Base-by-base conservation (phyloP, 495 filamentous ascomycete species). In the Glutinoglossum americanum region DNA sequence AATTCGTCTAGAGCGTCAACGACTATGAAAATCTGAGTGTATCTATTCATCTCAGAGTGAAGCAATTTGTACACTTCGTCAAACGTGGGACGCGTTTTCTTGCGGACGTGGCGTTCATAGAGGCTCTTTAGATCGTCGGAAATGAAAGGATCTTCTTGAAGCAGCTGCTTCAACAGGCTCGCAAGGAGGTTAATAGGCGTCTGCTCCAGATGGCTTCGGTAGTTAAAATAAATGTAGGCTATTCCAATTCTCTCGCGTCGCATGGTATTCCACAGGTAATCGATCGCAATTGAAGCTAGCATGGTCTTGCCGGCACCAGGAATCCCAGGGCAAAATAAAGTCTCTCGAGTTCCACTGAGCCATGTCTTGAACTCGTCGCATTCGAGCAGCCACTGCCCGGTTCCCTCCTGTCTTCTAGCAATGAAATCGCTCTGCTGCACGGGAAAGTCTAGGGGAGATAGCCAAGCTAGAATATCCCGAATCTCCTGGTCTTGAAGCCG, bases 1-100 rank as follows among this genome's bases (percentile, higher is more conserved):
- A 63, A 68, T 62, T 71, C 68, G 37, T 71, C 68, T 0, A 71
- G 32, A 6, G 55, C 55, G 21, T 57, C 55, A 47, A 57, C 33
- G 4, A 57, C 19, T 57, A 57, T 4, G 19, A 6, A 55, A 4
- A 55, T 19, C 5, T 26, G 39, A 5, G 15, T 5, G n/a, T 23
- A 23, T 4, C 4, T 35, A 6, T 35, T n/a, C 4, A 55, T 3
- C 25, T 35, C 51, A 6, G 26, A 55, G 5, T 55, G 26, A 37
- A 55, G 51, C 4, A 19, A 5, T 5, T 19, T 55, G n/a, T 4
- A 6, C 4, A n/a, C 6, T 37, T 55, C 51, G 4, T 37, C 13
- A 17, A 26, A 6, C 25, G n/a, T 35, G 4, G 51, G 27, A 3
- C 27, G 5, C 26, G 51, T 55, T 26, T 6, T 15, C 39, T 27